A percentile compares a stretch with the other conserved stretches of the same genome.
Conservation (phyloP, 2,329 filamentous ascomycete genomes). For the Fusarium austroafricanum region DNA sequence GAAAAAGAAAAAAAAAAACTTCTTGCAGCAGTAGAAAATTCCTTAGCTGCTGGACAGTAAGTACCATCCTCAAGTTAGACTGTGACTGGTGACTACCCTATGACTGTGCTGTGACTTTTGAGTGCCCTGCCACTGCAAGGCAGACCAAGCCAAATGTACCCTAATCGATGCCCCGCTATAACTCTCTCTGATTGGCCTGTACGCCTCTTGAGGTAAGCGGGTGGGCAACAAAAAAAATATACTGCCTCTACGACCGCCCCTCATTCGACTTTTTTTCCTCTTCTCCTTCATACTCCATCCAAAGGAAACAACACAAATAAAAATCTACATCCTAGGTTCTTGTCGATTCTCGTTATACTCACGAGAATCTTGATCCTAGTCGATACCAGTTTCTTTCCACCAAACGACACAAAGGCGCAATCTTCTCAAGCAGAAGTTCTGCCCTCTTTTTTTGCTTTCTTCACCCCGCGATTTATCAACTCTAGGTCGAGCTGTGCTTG, state of each 20-base stretch:
- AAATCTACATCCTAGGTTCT: conserved; percentile 56
- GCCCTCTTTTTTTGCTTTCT: conserved; percentile 51
- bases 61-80: not conserved
- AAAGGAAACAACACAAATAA: conserved; percentile 47
- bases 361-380: conserved; percentile 65
- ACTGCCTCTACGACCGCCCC: conserved; percentile 53
- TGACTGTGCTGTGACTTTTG: conserved; percentile 13
- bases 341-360: conserved; percentile 54
- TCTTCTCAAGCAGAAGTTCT: conserved; percentile 51
- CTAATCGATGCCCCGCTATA: conserved; percentile 43
- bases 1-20: conserved; percentile 15
- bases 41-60: not conserved
- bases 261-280: conserved; percentile 54
- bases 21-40: conserved; percentile 14
- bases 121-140: conserved; percentile 8
- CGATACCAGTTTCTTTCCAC: conserved; percentile 48
- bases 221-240: conserved; percentile 53
- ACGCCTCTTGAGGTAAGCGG: conserved; percentile 46
- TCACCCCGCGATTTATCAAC: conserved; percentile 55
- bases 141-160: conserved; percentile 39
- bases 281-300: conserved; percentile 48
- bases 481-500: conserved; percentile 84
- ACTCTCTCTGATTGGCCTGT: conserved; percentile 41
- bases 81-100: not conserved
- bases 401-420: conserved; percentile 46